phyloP scores from a whole-genome alignment of 2,329 filamentous ascomycete species.

The Clonostachys byssicola region DNA sequence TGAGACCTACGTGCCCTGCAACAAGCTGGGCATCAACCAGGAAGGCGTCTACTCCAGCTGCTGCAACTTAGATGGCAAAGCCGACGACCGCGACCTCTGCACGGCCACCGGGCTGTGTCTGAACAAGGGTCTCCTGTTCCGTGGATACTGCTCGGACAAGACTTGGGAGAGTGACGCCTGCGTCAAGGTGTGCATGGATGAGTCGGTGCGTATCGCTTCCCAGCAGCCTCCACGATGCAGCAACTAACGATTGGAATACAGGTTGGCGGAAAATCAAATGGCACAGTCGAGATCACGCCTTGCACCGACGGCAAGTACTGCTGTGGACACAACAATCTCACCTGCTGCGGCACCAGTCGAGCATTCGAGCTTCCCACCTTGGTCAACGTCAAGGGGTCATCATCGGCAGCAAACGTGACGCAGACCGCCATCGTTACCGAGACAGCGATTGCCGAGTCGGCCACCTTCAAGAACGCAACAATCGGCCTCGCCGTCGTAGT shows the following conservation, averaged over 20 bases:
- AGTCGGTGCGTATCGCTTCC: neutral
- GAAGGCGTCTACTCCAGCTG: slow-evolving; percentile 19
- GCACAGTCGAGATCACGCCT: slow-evolving; percentile 13
- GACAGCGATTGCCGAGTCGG: slow-evolving; percentile 8
- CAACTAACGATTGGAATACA: neutral
- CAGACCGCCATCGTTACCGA: slow-evolving; percentile 6
- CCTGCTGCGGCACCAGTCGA: slow-evolving; percentile 17
- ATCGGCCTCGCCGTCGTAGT: slow-evolving; percentile 14
- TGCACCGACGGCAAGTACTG: slow-evolving; percentile 23
- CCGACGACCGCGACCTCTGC: slow-evolving; percentile 15
- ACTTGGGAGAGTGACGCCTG: slow-evolving; percentile 20
- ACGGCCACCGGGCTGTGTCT: slow-evolving; percentile 18
- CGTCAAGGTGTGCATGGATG: slow-evolving; percentile 17
- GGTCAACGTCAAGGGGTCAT: slow-evolving; percentile 7
- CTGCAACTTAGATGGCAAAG: slow-evolving; percentile 17
- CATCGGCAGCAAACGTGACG: neutral
- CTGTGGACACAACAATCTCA: slow-evolving; percentile 18
- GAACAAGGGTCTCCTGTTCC: slow-evolving; percentile 11
- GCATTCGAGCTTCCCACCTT: slow-evolving; percentile 14
- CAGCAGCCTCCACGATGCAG: neutral
- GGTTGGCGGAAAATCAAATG: slow-evolving; percentile 14
- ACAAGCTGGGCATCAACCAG: slow-evolving; percentile 21
- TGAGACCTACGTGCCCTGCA: slow-evolving; percentile 21
- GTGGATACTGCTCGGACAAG: slow-evolving; percentile 21
- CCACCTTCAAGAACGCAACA: slow-evolving; percentile 12